Evolutionary conservation across 495 filamentous ascomycete species (phyloP), one percentile per base, ranked within the genome.

Genomic region (Aspergillus funiculosus): DNA sequence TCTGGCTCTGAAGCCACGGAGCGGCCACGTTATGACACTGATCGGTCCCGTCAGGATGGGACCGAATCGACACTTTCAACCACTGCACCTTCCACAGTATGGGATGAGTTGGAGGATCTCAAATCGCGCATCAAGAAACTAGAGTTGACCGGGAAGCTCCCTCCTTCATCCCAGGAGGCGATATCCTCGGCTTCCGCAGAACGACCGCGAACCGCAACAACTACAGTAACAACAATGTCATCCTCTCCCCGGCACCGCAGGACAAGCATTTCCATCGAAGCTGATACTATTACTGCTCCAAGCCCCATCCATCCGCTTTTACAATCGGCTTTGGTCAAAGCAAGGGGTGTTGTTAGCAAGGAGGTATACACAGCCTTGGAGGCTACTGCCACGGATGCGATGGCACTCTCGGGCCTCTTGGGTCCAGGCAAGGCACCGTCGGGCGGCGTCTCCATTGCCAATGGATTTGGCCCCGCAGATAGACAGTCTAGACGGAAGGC

Each of bases 51-150:
- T 36, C 65, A 62, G 3, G 78, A 84, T 51, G 79, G 78, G 24
- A 89, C 87, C 2, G 86, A 87, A 48, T 95, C 90, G 0, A 89
- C 86, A 0, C 71, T 82, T 17, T 97, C 92, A 0, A 88, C 86
- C 0, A 89, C 81, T 2, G 88, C 89, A 6, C 85, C 89, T 15
- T 94, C 92, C 2, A 94, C 87, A 1, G 87, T 98, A 7, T 98
- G 94, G 94, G 92, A 98, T 61, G 92, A 98, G 64, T 67, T 98
- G 14, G 92, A 98, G 53, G 94, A 97, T 42, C 68, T 98, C 9
- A 98, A 97, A 60, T 91, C 88, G 7, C 80, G 94, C 15, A 95
- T 98, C 51, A 81, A 85, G 48, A 87, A 87, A 35, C 75, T 98
- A n/a, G 92, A 98, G 60, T 61, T 91, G 41, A 94, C 87, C 3